These are phyloP conservation scores for Mentha longifolia DNA, from an alignment of 257 asterid species.

Conservation along the genomic window DNA sequence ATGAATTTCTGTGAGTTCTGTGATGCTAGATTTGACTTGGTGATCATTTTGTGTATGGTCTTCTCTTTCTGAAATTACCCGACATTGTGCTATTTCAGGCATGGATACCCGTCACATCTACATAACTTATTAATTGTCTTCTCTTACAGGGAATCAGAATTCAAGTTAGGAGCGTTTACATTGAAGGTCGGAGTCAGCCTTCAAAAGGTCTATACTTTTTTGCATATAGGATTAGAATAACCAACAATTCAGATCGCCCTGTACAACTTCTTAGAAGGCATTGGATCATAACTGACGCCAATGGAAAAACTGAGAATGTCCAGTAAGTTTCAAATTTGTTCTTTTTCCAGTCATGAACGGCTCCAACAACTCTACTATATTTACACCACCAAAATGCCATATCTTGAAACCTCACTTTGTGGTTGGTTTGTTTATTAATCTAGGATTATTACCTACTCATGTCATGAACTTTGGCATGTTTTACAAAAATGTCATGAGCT, in stretches of 20 bases:
- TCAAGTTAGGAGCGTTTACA: constrained; percentile 87
- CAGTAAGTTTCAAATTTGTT: constrained; percentile 50
- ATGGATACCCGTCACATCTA: neutral
- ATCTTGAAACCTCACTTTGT: neutral
- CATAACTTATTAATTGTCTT: constrained; percentile 22
- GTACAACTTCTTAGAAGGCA: constrained; percentile 92
- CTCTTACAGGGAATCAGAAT: constrained; percentile 75
- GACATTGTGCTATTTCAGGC: neutral
- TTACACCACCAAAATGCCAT: neutral
- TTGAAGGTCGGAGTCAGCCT: constrained; percentile 87
- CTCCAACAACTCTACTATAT: constrained; percentile 5
- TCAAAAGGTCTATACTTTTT: constrained; percentile 75
- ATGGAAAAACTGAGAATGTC: constrained; percentile 61
- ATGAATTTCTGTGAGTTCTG: neutral
- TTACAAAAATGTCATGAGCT: neutral
- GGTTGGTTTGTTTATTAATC: neutral
- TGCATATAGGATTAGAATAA: constrained; percentile 85
- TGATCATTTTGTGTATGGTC: neutral
- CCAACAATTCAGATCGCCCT: constrained; percentile 83
- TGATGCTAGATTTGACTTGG: neutral
- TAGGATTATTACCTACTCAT: neutral
- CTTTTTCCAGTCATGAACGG: neutral
- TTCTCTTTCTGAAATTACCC: constrained; percentile 8
- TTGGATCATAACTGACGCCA: constrained; percentile 89
- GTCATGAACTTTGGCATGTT: neutral